Conservation (phyloP, 345 rosid species). For the Streptanthus diversifolius region DNA sequence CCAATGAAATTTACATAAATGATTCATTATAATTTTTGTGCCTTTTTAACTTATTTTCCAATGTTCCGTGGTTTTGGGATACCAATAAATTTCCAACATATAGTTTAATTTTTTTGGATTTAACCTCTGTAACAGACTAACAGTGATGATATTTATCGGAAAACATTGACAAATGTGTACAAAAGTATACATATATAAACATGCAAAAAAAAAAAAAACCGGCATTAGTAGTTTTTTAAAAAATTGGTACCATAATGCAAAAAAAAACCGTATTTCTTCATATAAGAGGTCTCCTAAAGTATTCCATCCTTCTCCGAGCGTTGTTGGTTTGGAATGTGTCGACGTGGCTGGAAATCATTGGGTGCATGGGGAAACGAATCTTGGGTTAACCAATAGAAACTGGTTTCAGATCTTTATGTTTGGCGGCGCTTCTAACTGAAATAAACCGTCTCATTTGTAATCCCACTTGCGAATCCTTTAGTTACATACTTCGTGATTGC, state of each 20-base stretch:
- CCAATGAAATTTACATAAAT: background rate
- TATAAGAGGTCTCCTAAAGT: slow-evolving; percentile 22
- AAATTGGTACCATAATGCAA: background rate
- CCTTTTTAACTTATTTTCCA: background rate
- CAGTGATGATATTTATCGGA: background rate
- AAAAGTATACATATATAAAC: background rate
- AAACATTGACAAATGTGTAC: background rate
- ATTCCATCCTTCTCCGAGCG: slow-evolving; percentile 23
- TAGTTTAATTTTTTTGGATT: background rate
- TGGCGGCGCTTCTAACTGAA: slow-evolving; percentile 39
- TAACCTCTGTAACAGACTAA: background rate
- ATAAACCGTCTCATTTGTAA: slow-evolving; percentile 18
- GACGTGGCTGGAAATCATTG: background rate
- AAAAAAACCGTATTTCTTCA: slow-evolving; percentile 18
- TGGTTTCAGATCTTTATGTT: slow-evolving; percentile 26
- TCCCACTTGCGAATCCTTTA: slow-evolving; percentile 23
- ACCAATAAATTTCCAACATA: background rate
- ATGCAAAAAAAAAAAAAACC: background rate
- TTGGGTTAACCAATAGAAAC: slow-evolving; percentile 24
- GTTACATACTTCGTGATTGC: slow-evolving; percentile 27
- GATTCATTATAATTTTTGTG: background rate
- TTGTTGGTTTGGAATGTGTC: slow-evolving; percentile 31
- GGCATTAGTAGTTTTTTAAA: background rate
- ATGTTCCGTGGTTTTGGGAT: background rate
- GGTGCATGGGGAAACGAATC: slow-evolving; percentile 20